Percentiles rank a stretch among this genome's conserved stretches.
phyloP scores from a whole-genome alignment of 305 asterid genomes.

The Fraxinus ornus region DNA sequence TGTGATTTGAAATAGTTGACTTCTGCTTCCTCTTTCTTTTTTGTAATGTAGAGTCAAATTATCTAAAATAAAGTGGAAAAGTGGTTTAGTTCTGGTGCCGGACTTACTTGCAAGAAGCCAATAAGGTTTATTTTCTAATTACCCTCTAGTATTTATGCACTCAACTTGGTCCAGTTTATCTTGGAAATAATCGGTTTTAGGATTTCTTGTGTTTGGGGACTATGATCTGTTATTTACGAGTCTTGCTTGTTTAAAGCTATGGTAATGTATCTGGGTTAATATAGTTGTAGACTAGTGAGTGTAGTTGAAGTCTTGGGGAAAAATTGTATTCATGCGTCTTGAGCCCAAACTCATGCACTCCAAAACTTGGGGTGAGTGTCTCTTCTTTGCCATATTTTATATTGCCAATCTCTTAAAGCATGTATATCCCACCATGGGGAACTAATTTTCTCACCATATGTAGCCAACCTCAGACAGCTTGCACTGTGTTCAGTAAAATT shows the following conservation, averaged over 20 bases:
- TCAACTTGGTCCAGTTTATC: no score
- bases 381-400: neutral
- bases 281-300: neutral
- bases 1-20: neutral
- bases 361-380: neutral
- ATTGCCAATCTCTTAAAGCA: neutral
- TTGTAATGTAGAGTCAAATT: no score
- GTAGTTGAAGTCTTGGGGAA: neutral
- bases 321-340: neutral
- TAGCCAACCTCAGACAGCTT: neutral
- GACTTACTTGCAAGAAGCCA: no score
- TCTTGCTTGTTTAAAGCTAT: no score
- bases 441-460: neutral
- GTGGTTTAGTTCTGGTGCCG: no score
- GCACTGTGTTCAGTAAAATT: neutral
- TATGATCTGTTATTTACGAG: no score
- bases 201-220: no score
- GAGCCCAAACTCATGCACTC: neutral
- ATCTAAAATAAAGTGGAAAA: no score
- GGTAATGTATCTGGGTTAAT: neutral
- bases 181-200: no score
- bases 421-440: neutral
- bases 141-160: no score
- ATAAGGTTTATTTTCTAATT: no score
- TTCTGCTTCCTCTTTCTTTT: no score